phyloP scores from a whole-genome alignment of 2,329 filamentous ascomycete genomes.

The Trichoderma koningii region DNA sequence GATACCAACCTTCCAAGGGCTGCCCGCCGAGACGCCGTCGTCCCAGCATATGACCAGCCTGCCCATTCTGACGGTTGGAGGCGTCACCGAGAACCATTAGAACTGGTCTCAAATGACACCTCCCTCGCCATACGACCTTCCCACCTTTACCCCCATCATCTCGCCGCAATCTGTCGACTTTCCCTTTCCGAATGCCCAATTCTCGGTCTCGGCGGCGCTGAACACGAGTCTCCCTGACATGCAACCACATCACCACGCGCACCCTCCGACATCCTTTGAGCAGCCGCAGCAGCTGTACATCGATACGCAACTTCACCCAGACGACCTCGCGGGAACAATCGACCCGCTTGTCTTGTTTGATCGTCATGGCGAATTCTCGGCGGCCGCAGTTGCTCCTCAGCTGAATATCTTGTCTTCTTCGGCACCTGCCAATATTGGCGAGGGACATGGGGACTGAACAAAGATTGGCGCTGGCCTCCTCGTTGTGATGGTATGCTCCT shows the following conservation, averaged over 20 bases:
- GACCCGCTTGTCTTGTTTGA: conserved; percentile 15
- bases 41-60: not conserved
- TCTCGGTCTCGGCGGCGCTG: not conserved
- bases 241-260: not conserved
- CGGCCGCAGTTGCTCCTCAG: not conserved
- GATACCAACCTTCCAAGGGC: conserved; percentile 8
- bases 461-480: too few species aligned
- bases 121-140: not conserved
- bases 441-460: too few species aligned
- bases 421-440: too few species aligned
- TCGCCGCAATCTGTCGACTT: not conserved
- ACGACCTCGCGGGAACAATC: conserved; percentile 9
- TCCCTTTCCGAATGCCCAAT: not conserved
- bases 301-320: not conserved
- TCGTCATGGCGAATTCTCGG: not conserved
- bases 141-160: not conserved
- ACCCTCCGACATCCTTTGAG: not conserved
- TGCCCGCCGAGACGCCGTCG: not conserved
- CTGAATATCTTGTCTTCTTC: too few species aligned
- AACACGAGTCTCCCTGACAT: not conserved
- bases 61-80: not conserved
- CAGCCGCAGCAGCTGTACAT: not conserved
- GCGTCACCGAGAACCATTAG: not conserved
- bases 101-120: not conserved
- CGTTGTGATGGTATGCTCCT: too few species aligned